These are phyloP conservation scores for Hortaea sp. DNA, from an alignment of 2,329 filamentous ascomycete genomes.

Conservation along the genomic window DNA sequence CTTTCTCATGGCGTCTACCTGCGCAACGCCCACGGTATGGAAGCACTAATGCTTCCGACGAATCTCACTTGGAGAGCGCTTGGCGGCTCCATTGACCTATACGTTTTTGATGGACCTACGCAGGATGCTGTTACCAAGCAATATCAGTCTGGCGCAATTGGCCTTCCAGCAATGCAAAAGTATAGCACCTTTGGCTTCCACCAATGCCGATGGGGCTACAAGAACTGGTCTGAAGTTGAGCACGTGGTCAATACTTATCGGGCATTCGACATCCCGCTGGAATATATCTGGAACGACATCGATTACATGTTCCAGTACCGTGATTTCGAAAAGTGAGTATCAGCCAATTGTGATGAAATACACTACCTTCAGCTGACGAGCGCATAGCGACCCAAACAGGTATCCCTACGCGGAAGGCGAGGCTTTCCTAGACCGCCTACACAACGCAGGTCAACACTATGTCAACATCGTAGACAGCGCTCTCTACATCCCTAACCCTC, in stretches of 20 bases:
- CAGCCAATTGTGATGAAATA: too few relatives aligned
- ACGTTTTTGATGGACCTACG: slow-evolving; percentile 57
- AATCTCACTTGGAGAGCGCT: slow-evolving; percentile 64
- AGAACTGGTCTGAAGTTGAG: slow-evolving; percentile 58
- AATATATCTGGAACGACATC: slow-evolving; percentile 34
- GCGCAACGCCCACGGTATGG: slow-evolving; percentile 67
- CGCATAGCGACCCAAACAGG: slow-evolving; percentile 37
- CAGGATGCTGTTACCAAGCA: slow-evolving; percentile 56
- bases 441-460: slow-evolving; percentile 47
- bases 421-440: slow-evolving; percentile 43
- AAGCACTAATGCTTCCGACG: slow-evolving; percentile 53
- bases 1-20: slow-evolving; percentile 69
- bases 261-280: slow-evolving; percentile 47
- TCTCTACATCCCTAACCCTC: slow-evolving; percentile 64
- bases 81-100: slow-evolving; percentile 55
- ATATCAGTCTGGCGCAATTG: slow-evolving; percentile 57
- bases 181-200: slow-evolving; percentile 78
- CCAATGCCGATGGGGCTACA: slow-evolving; percentile 76
- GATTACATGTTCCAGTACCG: slow-evolving; percentile 52
- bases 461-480: slow-evolving; percentile 52
- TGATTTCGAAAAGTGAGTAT: slow-evolving; percentile 35
- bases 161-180: slow-evolving; percentile 66
- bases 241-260: slow-evolving; percentile 37
- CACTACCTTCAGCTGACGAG: too few relatives aligned
- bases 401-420: slow-evolving; percentile 41